phyloP scores from a whole-genome alignment of 495 filamentous ascomycete species.

The Neurospora cerealis region DNA sequence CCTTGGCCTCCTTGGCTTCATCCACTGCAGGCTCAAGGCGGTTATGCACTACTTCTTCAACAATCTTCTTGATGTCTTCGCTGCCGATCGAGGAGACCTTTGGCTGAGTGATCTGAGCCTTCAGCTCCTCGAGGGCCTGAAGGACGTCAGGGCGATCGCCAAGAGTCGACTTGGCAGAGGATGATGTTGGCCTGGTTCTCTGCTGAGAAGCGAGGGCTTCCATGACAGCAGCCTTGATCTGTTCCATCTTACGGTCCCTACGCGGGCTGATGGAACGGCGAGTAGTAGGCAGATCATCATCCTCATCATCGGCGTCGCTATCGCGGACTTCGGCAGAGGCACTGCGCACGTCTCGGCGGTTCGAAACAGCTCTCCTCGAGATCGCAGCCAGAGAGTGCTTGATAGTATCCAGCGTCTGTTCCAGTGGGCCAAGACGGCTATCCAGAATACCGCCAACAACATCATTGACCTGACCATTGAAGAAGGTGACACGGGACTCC shows the following conservation, averaged over 20 bases:
- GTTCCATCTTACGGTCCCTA: conserved; percentile 69
- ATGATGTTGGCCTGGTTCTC: conserved; percentile 15
- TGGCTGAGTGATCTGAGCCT: conserved; percentile 35
- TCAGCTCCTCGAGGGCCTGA: conserved; percentile 35
- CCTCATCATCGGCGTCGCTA: conserved; percentile 93
- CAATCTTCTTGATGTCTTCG: conserved; percentile 47
- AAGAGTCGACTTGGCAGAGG: conserved; percentile 2
- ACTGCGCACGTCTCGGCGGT: conserved; percentile 41
- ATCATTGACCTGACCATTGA: conserved; percentile 78
- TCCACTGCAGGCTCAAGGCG: conserved; percentile 29
- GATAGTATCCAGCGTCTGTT: conserved; percentile 64
- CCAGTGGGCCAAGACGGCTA: conserved; percentile 64
- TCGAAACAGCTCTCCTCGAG: conserved; percentile 32
- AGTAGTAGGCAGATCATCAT: conserved; percentile 55
- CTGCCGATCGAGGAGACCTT: conserved; percentile 35
- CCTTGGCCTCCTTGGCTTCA: conserved; percentile 16
- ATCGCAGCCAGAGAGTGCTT: conserved; percentile 51
- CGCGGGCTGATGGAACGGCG: conserved; percentile 56
- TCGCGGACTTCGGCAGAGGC: conserved; percentile 55
- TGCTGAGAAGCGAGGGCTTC: conserved; percentile 65
- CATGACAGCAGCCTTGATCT: conserved; percentile 67
- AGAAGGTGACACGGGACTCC: conserved; percentile 62
- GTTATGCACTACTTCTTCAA: conserved; percentile 48
- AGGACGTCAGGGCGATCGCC: conserved; percentile 23
- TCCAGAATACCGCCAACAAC: conserved; percentile 72